Evolutionary conservation across 2,329 filamentous ascomycete genomes (phyloP).

Genomic region (Sporothrix dimorphospora): DNA sequence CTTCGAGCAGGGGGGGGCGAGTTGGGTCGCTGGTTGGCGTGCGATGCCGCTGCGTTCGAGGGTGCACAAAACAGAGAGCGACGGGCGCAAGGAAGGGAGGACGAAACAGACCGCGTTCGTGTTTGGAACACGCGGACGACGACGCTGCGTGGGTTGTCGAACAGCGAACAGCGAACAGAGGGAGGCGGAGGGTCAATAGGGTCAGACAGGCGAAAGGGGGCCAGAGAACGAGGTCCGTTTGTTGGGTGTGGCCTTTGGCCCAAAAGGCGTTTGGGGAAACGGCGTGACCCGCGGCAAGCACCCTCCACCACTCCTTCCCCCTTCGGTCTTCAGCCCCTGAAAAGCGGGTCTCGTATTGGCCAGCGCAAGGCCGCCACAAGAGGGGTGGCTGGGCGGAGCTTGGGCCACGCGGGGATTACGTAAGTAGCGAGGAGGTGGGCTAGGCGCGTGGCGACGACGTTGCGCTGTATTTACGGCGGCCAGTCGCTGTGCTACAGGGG

Average conservation of each 20-base stretch:
- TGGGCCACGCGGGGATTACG: slow-evolving; percentile 18
- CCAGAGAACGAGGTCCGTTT: neutral
- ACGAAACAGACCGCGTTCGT: slow-evolving; percentile 6
- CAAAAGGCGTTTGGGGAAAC: slow-evolving; percentile 12
- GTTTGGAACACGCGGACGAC: slow-evolving; percentile 13
- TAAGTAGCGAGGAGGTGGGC: neutral
- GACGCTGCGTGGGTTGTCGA: neutral
- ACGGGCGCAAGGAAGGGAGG: neutral
- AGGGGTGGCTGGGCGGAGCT: slow-evolving; percentile 19
- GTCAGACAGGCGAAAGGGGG: slow-evolving; percentile 6
- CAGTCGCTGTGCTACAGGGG: slow-evolving; percentile 14
- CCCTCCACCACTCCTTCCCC: slow-evolving; percentile 4
- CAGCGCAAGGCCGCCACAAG: neutral
- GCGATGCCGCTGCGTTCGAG: neutral
- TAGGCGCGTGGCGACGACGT: slow-evolving; percentile 6
- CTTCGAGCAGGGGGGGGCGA: neutral
- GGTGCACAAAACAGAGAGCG: neutral
- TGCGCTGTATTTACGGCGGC: neutral
- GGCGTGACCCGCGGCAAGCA: slow-evolving; percentile 20
- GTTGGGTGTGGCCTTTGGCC: slow-evolving; percentile 5
- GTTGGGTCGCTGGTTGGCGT: slow-evolving; percentile 3
- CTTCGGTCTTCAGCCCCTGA: slow-evolving; percentile 25
- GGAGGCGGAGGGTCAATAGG: neutral
- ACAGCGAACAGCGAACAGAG: neutral
- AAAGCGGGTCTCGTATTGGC: slow-evolving; percentile 28